phyloP scores from a whole-genome alignment of 768 basidiomycete species.

The Lepiota brunneoincarnata region DNA sequence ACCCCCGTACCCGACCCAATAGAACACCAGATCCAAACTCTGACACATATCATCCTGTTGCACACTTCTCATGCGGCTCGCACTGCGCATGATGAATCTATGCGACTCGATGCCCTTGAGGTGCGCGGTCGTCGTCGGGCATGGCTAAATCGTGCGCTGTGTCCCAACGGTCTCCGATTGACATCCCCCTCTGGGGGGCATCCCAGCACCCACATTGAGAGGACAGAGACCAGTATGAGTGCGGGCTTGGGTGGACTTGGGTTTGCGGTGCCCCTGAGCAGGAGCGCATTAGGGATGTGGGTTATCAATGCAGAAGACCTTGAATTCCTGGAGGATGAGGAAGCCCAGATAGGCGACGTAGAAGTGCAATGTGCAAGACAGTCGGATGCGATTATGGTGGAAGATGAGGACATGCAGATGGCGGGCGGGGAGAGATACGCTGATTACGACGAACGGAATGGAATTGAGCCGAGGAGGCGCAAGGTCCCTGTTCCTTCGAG shows the following conservation, averaged over 20 bases:
- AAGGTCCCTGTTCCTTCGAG: slow-evolving; percentile 3
- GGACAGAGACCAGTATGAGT: slow-evolving; percentile 5
- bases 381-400: slow-evolving; percentile 7
- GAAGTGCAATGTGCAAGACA: background rate
- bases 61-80: slow-evolving; percentile 40
- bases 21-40: slow-evolving; percentile 27
- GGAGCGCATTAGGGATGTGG: slow-evolving; percentile 10
- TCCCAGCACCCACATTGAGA: background rate
- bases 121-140: slow-evolving; percentile 60
- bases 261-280: slow-evolving; percentile 6
- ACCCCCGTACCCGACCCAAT: slow-evolving; percentile 30
- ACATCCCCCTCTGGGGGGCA: background rate
- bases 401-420: slow-evolving; percentile 5
- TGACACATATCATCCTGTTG: slow-evolving; percentile 38
- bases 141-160: slow-evolving; percentile 56
- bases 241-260: slow-evolving; percentile 8
- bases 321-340: background rate
- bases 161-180: slow-evolving; percentile 8
- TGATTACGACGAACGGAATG: slow-evolving; percentile 11
- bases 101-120: slow-evolving; percentile 47
- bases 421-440: slow-evolving; percentile 5
- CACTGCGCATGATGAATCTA: slow-evolving; percentile 35
- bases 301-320: slow-evolving; percentile 6
- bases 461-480: slow-evolving; percentile 5
- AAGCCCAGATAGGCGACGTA: background rate